Conservation (phyloP, 768 basidiomycete species). For the Sporobolomyces roseus region DNA sequence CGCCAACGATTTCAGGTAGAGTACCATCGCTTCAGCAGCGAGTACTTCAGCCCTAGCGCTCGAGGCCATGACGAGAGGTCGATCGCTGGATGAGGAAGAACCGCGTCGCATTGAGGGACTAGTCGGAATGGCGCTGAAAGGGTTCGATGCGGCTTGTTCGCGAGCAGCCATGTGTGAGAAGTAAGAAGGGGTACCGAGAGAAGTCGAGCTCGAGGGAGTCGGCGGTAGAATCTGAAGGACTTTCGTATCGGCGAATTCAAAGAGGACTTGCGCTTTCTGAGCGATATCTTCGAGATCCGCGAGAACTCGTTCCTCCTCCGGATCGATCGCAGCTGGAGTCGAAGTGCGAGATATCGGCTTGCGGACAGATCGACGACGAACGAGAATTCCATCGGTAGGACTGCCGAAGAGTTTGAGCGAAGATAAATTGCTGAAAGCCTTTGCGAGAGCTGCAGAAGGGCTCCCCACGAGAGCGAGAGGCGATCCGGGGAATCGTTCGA, state of each 20-base stretch:
- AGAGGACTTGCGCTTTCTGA: slow-evolving; percentile 90
- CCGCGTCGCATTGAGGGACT: slow-evolving; percentile 41
- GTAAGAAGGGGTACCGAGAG: slow-evolving; percentile 40
- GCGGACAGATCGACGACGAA: slow-evolving; percentile 42
- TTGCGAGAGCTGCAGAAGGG: slow-evolving; percentile 47
- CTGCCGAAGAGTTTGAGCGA: slow-evolving; percentile 50
- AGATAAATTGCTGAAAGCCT: slow-evolving; percentile 49
- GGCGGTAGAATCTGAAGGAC: slow-evolving; percentile 85
- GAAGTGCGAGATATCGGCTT: slow-evolving; percentile 37
- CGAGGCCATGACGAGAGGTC: slow-evolving; percentile 29
- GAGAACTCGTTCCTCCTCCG: slow-evolving; percentile 76
- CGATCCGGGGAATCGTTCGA: slow-evolving; percentile 43
- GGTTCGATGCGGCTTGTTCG: slow-evolving; percentile 37
- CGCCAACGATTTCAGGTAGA: slow-evolving; percentile 85
- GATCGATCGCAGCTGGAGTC: slow-evolving; percentile 24
- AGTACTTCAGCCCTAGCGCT: slow-evolving; percentile 38
- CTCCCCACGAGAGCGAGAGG: slow-evolving; percentile 46
- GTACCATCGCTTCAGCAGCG: slow-evolving; percentile 65
- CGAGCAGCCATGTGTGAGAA: slow-evolving; percentile 36
- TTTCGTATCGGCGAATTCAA: slow-evolving; percentile 83
- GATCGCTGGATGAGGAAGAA: slow-evolving; percentile 45
- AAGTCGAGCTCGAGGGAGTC: slow-evolving; percentile 53
- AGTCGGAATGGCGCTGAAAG: slow-evolving; percentile 38
- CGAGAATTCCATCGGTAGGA: slow-evolving; percentile 45
- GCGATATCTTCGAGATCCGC: slow-evolving; percentile 78